Evolutionary conservation across 2,329 filamentous ascomycete genomes (phyloP), one percentile per base, ranked within the genome.

Genomic region (Stagonosporopsis vannaccii): DNA sequence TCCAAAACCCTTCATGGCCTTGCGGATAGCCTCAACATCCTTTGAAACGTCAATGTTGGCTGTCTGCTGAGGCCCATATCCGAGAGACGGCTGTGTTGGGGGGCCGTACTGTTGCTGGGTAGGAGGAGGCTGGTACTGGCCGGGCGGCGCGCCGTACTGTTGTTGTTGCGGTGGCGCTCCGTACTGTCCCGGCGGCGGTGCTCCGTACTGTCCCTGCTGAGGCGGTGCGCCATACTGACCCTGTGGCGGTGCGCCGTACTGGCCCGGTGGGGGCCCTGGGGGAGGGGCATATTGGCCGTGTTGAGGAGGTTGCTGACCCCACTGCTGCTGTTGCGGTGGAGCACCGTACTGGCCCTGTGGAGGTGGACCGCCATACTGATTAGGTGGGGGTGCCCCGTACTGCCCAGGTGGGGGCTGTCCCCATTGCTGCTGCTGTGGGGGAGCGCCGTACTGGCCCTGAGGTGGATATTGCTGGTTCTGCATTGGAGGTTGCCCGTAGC

Each of bases 1-100:
- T 30, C 93, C 94, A 60, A 97, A 91, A 0, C 92, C 92, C 76
- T 96, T 97, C 92, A 97, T 97, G 2, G 94, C 91, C 65, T 84
- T 84, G 49, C 91, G 86, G 20, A 96, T 80, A 4, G 82, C 85
- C 54, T 92, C 85, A 0, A 91, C 90, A 65, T 95, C 87, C 12
- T 81, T 78, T 3, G 79, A 82, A 43, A 86, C 88, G 61, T 96
- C 87, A 17, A 83, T 80, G 41, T 85, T 80, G 15, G 67, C 70
- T 5, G 67, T 68, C 68, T 90, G 89, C 12, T 86, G 85, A 0
- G 89, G 83, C 2, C 87, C 86, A 69, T 97, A 97, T 32, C 93
- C 93, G 0, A 84, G 77, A 0, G 90, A 90, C 17, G 11, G 89
- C 59, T 77, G 70, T 56, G 65, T 68, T 32, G 73, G 72, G 45